Conservation (phyloP, 1,284 basidiomycete genomes). For the Leccinum angustisporum region DNA sequence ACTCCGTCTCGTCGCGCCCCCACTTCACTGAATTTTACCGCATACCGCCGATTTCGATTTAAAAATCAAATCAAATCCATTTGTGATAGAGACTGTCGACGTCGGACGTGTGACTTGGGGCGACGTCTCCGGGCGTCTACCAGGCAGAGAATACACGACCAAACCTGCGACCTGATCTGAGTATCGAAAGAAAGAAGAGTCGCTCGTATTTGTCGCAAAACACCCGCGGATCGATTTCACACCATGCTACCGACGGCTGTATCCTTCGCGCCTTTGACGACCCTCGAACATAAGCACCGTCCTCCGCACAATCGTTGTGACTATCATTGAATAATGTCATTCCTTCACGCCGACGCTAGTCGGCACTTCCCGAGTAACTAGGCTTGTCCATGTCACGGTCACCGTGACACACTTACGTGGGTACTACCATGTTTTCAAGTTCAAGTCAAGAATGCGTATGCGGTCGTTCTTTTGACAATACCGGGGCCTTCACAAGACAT, state of each 20-base stretch:
- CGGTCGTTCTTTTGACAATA: no score
- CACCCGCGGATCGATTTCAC: conserved; percentile 8
- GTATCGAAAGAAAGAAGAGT: background rate
- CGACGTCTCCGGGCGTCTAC: background rate
- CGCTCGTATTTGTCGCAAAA: background rate
- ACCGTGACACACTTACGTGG: no score
- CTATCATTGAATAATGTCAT: no score
- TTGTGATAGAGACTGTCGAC: background rate
- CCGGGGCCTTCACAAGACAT: no score
- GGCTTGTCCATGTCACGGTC: no score
- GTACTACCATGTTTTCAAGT: no score
- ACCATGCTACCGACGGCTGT: background rate
- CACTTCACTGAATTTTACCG: no score
- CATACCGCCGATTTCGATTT: no score
- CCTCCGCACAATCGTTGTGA: no score
- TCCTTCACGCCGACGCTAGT: background rate
- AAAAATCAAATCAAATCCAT: background rate
- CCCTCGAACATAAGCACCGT: background rate
- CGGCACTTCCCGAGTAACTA: no score
- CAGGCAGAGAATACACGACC: background rate
- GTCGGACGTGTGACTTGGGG: background rate
- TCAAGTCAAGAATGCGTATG: no score
- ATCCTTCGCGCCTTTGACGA: conserved; percentile 1
- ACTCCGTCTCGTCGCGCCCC: no score
- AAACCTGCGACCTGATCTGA: background rate